These are phyloP conservation scores for Phialocephala subalpina DNA, from an alignment of 2,329 filamentous ascomycete species.

Conservation along the genomic window DNA sequence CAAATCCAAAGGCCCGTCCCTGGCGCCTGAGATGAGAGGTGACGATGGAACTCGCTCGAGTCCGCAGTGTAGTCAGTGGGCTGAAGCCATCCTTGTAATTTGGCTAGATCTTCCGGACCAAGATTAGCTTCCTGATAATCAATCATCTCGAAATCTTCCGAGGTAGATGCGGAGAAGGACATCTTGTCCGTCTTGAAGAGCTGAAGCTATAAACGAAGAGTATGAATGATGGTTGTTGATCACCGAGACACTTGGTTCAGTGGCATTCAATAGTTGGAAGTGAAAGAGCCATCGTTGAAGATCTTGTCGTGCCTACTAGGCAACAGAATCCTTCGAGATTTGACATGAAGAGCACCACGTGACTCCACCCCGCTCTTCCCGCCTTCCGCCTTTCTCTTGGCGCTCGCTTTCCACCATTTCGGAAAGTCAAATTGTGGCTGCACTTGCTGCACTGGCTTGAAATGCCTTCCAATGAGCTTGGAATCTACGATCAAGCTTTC, in stretches of 20 bases:
- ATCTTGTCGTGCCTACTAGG: background rate
- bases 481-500: slow-evolving; percentile 1
- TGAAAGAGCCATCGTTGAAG: background rate
- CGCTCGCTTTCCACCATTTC: background rate
- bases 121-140: background rate
- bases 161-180: background rate
- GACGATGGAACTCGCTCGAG: slow-evolving; percentile 29
- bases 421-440: background rate
- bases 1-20: slow-evolving; percentile 28
- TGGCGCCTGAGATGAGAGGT: slow-evolving; percentile 26
- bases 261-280: background rate
- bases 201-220: background rate
- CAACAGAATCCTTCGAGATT: background rate
- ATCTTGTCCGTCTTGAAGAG: background rate
- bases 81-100: slow-evolving; percentile 28
- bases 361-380: background rate
- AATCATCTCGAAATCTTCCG: slow-evolving; percentile 6
- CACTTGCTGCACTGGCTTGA: too few species aligned
- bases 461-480: background rate
- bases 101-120: slow-evolving; percentile 22
- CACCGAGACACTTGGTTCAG: background rate
- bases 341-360: background rate
- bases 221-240: background rate
- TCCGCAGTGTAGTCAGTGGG: slow-evolving; percentile 28
- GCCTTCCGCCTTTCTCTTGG: background rate